phyloP scores from a whole-genome alignment of 2,329 filamentous ascomycete genomes.

The Fusarium solani-melongenae region DNA sequence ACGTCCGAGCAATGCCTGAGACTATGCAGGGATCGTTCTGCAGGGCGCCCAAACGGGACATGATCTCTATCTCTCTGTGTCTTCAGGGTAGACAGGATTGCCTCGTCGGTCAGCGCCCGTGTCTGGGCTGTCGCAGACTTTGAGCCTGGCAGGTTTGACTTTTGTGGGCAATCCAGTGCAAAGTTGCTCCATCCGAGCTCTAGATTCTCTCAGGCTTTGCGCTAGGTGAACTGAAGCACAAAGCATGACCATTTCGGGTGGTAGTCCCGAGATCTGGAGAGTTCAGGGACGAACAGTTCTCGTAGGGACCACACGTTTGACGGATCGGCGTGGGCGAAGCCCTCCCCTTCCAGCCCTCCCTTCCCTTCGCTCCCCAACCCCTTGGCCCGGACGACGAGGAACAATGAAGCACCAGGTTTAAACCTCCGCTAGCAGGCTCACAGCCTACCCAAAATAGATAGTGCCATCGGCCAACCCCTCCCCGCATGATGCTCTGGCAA shows the following conservation, averaged over 20 bases:
- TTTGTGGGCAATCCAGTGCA: slow-evolving; percentile 3
- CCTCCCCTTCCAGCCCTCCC: slow-evolving; percentile 4
- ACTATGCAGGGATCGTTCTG: slow-evolving; percentile 13
- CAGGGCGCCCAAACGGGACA: slow-evolving; percentile 29
- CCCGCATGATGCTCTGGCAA: slow-evolving; percentile 37
- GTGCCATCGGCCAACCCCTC: slow-evolving; percentile 33
- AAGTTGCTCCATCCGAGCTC: slow-evolving; percentile 9
- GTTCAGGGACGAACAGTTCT: not conserved
- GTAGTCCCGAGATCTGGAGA: slow-evolving; percentile 13
- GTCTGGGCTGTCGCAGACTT: slow-evolving; percentile 13
- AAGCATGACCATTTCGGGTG: slow-evolving; percentile 13
- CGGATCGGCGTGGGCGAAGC: slow-evolving; percentile 36
- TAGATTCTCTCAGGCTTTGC: slow-evolving; percentile 26
- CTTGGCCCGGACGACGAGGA: slow-evolving; percentile 20
- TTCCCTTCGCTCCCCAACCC: slow-evolving; percentile 8
- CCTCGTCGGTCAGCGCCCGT: slow-evolving; percentile 6
- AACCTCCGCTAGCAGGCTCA: slow-evolving; percentile 26
- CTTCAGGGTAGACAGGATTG: slow-evolving; percentile 19
- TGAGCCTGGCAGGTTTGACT: slow-evolving; percentile 3
- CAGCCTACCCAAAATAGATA: slow-evolving; percentile 38
- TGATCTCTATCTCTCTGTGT: slow-evolving; percentile 15
- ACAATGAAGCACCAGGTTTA: slow-evolving; percentile 23
- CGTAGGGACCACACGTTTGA: slow-evolving; percentile 10
- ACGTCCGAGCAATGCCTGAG: slow-evolving; percentile 17
- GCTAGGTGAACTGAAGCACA: slow-evolving; percentile 13